Percentiles rank a stretch among this genome's conserved stretches.
These are phyloP conservation scores for Plasmopara muralis DNA, from an alignment of 352 stramenopile genomes.

Conservation along the genomic window DNA sequence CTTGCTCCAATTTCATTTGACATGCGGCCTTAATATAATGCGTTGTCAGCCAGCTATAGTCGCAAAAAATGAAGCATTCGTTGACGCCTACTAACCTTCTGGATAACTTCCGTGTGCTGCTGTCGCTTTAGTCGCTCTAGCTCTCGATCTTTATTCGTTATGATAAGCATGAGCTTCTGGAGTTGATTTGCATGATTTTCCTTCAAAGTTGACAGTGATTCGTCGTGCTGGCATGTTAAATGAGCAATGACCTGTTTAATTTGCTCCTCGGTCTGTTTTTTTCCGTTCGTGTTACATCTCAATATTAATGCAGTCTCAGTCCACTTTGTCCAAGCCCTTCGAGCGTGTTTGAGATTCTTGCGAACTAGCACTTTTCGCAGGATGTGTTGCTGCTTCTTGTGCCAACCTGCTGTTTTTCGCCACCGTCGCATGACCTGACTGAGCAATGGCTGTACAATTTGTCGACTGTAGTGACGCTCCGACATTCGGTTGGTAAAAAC, in stretches of 20 bases:
- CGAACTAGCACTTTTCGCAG: constrained; percentile 15
- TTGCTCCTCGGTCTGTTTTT: constrained; percentile 9
- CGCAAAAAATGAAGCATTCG: neutral
- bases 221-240: constrained; percentile 12
- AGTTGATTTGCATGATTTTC: constrained; percentile 18
- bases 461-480: constrained; percentile 8
- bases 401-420: constrained; percentile 4
- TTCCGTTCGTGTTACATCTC: constrained; percentile 4
- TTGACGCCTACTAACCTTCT: constrained; percentile 18
- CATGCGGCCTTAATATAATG: constrained; percentile 9
- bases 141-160: constrained; percentile 22
- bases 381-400: constrained; percentile 8
- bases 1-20: constrained; percentile 20
- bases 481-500: constrained; percentile 16
- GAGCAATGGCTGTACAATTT: constrained; percentile 9
- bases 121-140: constrained; percentile 15
- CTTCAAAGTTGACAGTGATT: constrained; percentile 5
- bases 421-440: constrained; percentile 12
- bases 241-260: constrained; percentile 7
- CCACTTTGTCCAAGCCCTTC: constrained; percentile 15
- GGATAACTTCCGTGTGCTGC: constrained; percentile 3
- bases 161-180: constrained; percentile 12
- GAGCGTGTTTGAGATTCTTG: constrained; percentile 2
- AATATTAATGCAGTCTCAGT: constrained; percentile 6
- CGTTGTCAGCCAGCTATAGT: constrained; percentile 1